phyloP scores from a whole-genome alignment of 1,284 basidiomycete genomes.

The Sanghuangporus sanghuang region DNA sequence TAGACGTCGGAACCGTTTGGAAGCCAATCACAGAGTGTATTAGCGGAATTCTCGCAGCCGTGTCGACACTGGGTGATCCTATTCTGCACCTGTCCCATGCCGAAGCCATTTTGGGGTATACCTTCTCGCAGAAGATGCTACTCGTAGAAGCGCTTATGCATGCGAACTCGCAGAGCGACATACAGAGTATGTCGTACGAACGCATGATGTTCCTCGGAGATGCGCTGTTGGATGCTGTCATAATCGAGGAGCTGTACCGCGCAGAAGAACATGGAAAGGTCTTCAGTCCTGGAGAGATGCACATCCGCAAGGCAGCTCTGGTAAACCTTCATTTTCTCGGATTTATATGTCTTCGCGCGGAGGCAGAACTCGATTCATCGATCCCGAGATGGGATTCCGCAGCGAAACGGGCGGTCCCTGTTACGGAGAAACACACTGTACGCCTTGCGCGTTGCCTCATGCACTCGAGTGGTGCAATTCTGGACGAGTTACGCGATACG shows the following conservation, averaged over 20 bases:
- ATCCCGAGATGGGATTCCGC: slow-evolving; percentile 41
- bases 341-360: slow-evolving; percentile 52
- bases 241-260: slow-evolving; percentile 60
- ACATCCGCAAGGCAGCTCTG: slow-evolving; percentile 57
- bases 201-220: slow-evolving; percentile 83
- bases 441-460: slow-evolving; percentile 62
- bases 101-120: slow-evolving; percentile 69
- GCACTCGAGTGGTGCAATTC: slow-evolving; percentile 54
- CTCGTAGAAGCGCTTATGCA: slow-evolving; percentile 78
- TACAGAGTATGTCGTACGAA: slow-evolving; percentile 67
- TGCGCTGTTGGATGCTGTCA: slow-evolving; percentile 58
- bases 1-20: slow-evolving; percentile 50
- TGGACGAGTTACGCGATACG: slow-evolving; percentile 57
- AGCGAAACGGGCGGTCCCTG: slow-evolving; percentile 33
- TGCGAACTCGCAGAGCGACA: slow-evolving; percentile 58
- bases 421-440: slow-evolving; percentile 37
- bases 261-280: slow-evolving; percentile 54
- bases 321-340: slow-evolving; percentile 70
- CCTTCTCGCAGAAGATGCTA: slow-evolving; percentile 57
- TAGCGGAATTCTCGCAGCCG: slow-evolving; percentile 36
- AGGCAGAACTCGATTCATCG: slow-evolving; percentile 35
- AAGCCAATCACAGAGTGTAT: slow-evolving; percentile 43
- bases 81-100: slow-evolving; percentile 49
- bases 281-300: slow-evolving; percentile 63
- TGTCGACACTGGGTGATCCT: slow-evolving; percentile 37